These are phyloP conservation scores for Microthlaspi erraticum DNA, from an alignment of 345 rosid species.

Conservation along the genomic window DNA sequence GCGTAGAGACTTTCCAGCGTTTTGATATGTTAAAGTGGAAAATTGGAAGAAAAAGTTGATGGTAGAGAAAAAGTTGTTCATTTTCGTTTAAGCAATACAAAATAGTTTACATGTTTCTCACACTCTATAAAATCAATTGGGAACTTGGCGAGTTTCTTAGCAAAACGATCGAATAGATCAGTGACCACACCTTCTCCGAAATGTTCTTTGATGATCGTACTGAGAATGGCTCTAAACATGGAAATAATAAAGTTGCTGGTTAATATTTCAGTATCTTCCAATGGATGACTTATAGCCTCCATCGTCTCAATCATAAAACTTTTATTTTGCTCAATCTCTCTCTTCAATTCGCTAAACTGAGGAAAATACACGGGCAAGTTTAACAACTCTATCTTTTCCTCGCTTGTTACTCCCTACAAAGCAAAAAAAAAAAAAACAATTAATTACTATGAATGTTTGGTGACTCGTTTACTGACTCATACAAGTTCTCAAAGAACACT, in stretches of 20 bases:
- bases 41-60: too few relatives aligned
- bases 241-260: background rate
- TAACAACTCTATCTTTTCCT: constrained; percentile 18
- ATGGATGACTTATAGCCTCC: too few relatives aligned
- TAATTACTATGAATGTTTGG: too few relatives aligned
- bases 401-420: constrained; percentile 11
- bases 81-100: background rate
- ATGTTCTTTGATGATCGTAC: background rate
- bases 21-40: too few relatives aligned
- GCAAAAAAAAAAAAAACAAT: too few relatives aligned
- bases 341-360: background rate
- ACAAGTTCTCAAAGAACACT: too few relatives aligned
- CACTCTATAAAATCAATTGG: background rate
- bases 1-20: too few relatives aligned
- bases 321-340: too few relatives aligned
- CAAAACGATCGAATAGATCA: constrained; percentile 11
- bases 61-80: too few relatives aligned
- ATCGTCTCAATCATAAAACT: too few relatives aligned
- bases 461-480: too few relatives aligned
- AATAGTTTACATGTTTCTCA: background rate
- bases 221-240: constrained; percentile 3
- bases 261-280: too few relatives aligned
- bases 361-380: constrained; percentile 8
- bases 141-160: background rate
- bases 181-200: background rate